phyloP scores from a whole-genome alignment of 176 grass and related monocot genomes.

The Carex parvula region DNA sequence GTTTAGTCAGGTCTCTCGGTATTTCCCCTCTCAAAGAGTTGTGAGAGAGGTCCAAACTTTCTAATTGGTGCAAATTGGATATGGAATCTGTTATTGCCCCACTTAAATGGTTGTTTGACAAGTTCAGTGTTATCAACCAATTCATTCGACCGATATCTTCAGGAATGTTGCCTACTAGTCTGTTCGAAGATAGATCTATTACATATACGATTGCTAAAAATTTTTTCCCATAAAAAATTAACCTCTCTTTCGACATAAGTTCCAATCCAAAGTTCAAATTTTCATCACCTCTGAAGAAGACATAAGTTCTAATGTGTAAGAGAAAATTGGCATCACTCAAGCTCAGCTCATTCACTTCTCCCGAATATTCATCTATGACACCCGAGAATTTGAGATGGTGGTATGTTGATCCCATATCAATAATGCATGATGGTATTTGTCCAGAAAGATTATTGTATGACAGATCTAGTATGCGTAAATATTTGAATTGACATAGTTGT shows the following conservation, averaged over 20 bases:
- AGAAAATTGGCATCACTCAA: too few species aligned
- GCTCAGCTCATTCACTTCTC: too few species aligned
- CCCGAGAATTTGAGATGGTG: too few species aligned
- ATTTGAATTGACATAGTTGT: not conserved
- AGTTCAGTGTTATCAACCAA: constrained; percentile 15
- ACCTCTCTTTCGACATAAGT: too few species aligned
- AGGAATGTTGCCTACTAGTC: too few species aligned
- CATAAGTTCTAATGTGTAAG: too few species aligned
- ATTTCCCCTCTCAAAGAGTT: not conserved
- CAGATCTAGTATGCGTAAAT: not conserved
- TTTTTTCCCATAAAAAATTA: too few species aligned
- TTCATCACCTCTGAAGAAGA: too few species aligned
- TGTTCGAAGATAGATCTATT: too few species aligned
- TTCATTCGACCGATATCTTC: constrained; percentile 21
- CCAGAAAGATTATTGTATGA: constrained; percentile 13
- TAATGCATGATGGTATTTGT: constrained; percentile 35
- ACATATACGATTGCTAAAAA: too few species aligned
- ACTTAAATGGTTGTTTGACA: constrained; percentile 20
- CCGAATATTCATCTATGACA: too few species aligned
- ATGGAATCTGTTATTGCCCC: constrained; percentile 18
- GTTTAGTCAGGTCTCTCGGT: not conserved
- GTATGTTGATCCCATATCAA: not conserved
- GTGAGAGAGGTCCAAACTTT: constrained; percentile 33
- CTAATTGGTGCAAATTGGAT: not conserved
- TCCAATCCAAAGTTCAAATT: too few species aligned